phyloP scores from a whole-genome alignment of 495 filamentous ascomycete genomes.

The Podospora australis region DNA sequence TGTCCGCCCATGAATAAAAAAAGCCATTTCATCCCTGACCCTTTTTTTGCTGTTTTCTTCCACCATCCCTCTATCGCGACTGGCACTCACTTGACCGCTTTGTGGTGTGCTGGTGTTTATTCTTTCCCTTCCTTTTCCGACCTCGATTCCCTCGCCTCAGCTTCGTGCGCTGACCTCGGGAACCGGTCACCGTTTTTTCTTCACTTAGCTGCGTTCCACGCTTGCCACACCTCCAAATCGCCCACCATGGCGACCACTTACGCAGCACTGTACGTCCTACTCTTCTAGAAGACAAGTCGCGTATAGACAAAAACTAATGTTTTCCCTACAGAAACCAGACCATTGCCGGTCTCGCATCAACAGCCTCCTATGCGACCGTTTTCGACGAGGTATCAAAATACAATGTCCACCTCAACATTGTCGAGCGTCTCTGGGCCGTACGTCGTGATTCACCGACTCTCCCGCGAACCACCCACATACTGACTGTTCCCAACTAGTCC shows the following conservation, averaged over 20 bases:
- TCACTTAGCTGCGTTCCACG: background rate
- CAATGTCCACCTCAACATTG: slow-evolving; percentile 78
- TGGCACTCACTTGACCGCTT: slow-evolving; percentile 2
- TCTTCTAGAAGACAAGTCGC: background rate
- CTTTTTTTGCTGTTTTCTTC: slow-evolving; percentile 3
- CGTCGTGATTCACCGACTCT: slow-evolving; percentile 31
- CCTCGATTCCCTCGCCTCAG: background rate
- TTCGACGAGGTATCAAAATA: slow-evolving; percentile 82
- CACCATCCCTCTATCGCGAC: slow-evolving; percentile 11
- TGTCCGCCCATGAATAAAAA: too few relatives aligned
- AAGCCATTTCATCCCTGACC: slow-evolving; percentile 19
- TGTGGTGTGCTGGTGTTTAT: slow-evolving; percentile 6
- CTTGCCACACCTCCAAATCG: slow-evolving; percentile 1
- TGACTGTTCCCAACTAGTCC: slow-evolving; percentile 29
- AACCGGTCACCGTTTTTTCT: background rate
- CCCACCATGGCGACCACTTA: slow-evolving; percentile 37
- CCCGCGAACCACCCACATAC: background rate
- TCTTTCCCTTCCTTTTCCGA: slow-evolving; percentile 7
- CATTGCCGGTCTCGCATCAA: slow-evolving; percentile 39
- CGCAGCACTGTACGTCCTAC: slow-evolving; percentile 29
- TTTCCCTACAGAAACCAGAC: slow-evolving; percentile 36
- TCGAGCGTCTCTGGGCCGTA: slow-evolving; percentile 84
- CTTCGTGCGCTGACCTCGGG: background rate
- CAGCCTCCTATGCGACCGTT: slow-evolving; percentile 67
- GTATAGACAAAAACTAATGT: slow-evolving; percentile 14